These are phyloP conservation scores for Cystobasidium sp. DNA, from an alignment of 1,284 basidiomycete genomes.

Conservation along the genomic window DNA sequence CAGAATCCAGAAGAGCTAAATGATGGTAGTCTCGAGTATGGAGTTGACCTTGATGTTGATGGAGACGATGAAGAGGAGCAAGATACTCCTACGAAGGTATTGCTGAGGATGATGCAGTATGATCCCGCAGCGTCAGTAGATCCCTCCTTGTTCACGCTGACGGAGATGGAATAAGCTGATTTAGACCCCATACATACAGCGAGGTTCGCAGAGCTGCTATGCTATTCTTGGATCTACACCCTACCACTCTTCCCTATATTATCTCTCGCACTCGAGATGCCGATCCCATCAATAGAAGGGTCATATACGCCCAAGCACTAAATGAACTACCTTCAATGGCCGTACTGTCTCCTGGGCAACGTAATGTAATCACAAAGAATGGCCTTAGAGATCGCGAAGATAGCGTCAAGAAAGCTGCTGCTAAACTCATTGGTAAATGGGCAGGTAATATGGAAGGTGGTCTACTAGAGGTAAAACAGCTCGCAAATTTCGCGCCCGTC, in stretches of 20 bases:
- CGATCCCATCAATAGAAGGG: slow-evolving; percentile 78
- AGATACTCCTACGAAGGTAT: slow-evolving; percentile 56
- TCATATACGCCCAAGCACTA: slow-evolving; percentile 73
- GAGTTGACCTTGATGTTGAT: slow-evolving; percentile 62
- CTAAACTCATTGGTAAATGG: slow-evolving; percentile 77
- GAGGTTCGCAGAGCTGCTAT: slow-evolving; percentile 89
- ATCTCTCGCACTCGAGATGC: slow-evolving; percentile 83
- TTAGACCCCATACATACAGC: slow-evolving; percentile 59
- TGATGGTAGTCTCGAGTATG: slow-evolving; percentile 68
- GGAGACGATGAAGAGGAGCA: slow-evolving; percentile 45
- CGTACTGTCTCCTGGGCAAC: slow-evolving; percentile 72
- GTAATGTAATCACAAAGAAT: slow-evolving; percentile 75
- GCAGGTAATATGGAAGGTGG: slow-evolving; percentile 51
- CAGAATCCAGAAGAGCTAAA: slow-evolving; percentile 72
- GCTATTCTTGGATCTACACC: slow-evolving; percentile 72
- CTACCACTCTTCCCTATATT: slow-evolving; percentile 68
- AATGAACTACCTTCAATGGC: slow-evolving; percentile 65
- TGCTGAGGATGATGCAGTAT: slow-evolving; percentile 73
- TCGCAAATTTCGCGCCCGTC: not conserved
- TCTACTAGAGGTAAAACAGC: slow-evolving; percentile 17
- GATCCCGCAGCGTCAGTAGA: slow-evolving; percentile 76
- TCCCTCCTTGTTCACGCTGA: slow-evolving; percentile 20
- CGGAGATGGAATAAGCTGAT: not conserved
- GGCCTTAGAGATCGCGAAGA: slow-evolving; percentile 88
- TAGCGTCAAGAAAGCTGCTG: slow-evolving; percentile 77